Evolutionary conservation across 805 yeast genomes (phyloP).

Genomic region (Debaryomyces hansenii): DNA sequence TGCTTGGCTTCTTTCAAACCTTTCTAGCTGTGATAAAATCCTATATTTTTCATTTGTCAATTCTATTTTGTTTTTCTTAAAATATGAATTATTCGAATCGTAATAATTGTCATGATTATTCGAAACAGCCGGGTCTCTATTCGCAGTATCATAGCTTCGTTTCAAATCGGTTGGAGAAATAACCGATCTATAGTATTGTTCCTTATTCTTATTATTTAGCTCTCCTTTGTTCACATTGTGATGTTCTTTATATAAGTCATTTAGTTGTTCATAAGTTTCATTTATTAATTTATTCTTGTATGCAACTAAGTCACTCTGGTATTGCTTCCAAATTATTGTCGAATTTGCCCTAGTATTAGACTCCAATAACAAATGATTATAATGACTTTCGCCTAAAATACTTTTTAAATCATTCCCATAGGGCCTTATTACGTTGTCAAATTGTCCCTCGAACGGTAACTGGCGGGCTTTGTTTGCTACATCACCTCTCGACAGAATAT

Average conservation of each 20-base stretch:
- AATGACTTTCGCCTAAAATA: conserved; percentile 26
- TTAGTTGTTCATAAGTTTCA: conserved; percentile 26
- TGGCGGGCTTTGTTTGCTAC: neutral
- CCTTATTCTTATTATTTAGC: conserved; percentile 7
- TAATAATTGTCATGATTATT: conserved; percentile 17
- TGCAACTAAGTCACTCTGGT: conserved; percentile 21
- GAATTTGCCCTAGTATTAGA: conserved; percentile 21
- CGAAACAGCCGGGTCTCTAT: conserved; percentile 2
- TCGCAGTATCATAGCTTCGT: conserved; percentile 3
- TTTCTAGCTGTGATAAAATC: conserved; percentile 8
- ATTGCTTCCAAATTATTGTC: conserved; percentile 36
- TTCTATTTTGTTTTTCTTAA: conserved; percentile 31
- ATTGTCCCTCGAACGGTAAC: conserved; percentile 12
- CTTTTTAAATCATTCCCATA: conserved; percentile 23
- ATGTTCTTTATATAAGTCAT: conserved; percentile 29
- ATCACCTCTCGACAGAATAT: neutral
- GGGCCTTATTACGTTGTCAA: conserved; percentile 20
- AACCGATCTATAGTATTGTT: conserved; percentile 27
- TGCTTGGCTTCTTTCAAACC: neutral
- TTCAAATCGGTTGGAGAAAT: conserved; percentile 17
- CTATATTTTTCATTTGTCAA: conserved; percentile 26
- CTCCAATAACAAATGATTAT: conserved; percentile 25
- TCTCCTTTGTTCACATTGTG: conserved; percentile 20
- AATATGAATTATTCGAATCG: conserved; percentile 20
- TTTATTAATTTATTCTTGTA: conserved; percentile 24